These are phyloP conservation scores for Elsinoe arachidis DNA, from an alignment of 2,329 filamentous ascomycete species.

Conservation along the genomic window DNA sequence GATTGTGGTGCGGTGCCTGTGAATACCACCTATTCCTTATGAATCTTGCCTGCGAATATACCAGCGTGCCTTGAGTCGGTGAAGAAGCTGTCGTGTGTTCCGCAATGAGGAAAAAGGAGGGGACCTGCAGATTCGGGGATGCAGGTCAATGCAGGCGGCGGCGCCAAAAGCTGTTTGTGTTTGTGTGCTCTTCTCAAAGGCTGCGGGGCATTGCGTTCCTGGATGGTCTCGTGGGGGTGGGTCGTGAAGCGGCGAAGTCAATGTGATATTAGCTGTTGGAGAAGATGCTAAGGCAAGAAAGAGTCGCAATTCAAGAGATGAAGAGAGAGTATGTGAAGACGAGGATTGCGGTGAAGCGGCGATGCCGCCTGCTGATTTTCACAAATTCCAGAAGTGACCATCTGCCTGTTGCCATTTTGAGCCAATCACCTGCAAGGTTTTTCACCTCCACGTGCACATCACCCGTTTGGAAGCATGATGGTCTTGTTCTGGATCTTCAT, in stretches of 20 bases:
- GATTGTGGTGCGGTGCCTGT: neutral
- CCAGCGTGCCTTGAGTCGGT: neutral
- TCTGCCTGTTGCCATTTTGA: constrained; percentile 4
- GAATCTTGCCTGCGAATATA: neutral
- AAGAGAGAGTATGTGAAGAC: neutral
- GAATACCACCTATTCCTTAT: too few relatives aligned
- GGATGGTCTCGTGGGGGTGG: neutral
- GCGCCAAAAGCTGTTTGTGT: neutral
- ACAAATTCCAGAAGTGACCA: constrained; percentile 10
- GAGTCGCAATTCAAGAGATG: neutral
- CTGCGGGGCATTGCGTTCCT: neutral
- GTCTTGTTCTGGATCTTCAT: too few relatives aligned
- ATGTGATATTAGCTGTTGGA: neutral
- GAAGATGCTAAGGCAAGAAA: neutral
- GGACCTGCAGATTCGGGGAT: neutral
- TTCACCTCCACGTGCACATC: neutral
- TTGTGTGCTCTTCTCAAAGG: neutral
- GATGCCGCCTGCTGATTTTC: constrained; percentile 1
- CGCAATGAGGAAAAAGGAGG: neutral
- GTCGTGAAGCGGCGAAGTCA: neutral
- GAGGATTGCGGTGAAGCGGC: constrained; percentile 6
- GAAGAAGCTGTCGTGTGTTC: too few relatives aligned
- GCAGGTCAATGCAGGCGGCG: neutral
- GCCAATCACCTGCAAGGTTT: neutral
- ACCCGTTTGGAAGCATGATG: too few relatives aligned